Conservation (phyloP, 257 asterid species). For the Sherardia arvensis region DNA sequence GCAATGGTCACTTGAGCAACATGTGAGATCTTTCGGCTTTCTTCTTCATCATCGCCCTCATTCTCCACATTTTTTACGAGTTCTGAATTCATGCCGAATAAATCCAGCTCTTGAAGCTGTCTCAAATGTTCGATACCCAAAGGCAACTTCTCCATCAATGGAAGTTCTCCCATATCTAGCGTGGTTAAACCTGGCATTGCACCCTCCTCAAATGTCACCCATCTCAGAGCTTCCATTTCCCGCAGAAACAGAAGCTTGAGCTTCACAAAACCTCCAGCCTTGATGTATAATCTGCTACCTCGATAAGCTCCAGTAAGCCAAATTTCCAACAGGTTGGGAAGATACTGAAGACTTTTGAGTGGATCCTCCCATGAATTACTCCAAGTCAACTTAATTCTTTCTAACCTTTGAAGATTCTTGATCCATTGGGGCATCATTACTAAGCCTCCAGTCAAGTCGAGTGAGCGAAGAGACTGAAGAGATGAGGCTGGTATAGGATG, state of each 20-base stretch:
- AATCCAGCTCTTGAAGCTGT: neutral
- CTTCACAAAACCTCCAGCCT: slow-evolving; percentile 21
- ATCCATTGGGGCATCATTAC: slow-evolving; percentile 24
- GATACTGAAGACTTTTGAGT: slow-evolving; percentile 20
- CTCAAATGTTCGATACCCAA: neutral
- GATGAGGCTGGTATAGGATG: neutral
- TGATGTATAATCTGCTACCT: slow-evolving; percentile 22
- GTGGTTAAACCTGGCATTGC: slow-evolving; percentile 2
- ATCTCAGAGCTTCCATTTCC: slow-evolving; percentile 9
- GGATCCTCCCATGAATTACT: slow-evolving; percentile 12
- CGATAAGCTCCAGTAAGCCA: slow-evolving; percentile 5
- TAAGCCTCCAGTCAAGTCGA: slow-evolving; percentile 5
- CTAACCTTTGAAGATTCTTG: slow-evolving; percentile 13
- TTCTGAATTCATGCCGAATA: neutral
- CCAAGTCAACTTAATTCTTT: neutral
- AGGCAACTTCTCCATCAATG: neutral
- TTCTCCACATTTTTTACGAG: neutral
- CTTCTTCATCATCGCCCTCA: neutral
- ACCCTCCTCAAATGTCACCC: slow-evolving; percentile 22
- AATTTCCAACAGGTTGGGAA: slow-evolving; percentile 20
- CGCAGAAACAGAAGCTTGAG: slow-evolving; percentile 14
- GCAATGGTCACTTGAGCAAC: neutral
- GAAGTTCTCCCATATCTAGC: neutral
- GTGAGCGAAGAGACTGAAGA: neutral
- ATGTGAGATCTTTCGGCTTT: neutral